phyloP scores from a whole-genome alignment of 176 grass and related monocot genomes.

The Pontederia paniculata region DNA sequence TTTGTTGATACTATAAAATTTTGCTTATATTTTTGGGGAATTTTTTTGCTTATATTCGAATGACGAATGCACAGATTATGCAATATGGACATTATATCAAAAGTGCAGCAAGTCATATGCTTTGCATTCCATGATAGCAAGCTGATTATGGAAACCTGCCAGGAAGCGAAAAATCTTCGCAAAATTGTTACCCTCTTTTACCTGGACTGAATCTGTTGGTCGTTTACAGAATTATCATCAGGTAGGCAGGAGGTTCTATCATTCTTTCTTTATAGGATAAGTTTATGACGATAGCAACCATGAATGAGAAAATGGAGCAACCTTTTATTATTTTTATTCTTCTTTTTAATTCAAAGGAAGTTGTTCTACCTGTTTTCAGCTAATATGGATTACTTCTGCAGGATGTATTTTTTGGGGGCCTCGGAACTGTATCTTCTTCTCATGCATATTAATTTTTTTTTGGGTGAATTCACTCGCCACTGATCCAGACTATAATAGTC shows the following conservation, averaged over 20 bases:
- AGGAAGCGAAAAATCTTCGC: constrained; percentile 86
- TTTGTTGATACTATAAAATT: too few species aligned
- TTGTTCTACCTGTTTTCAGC: too few species aligned
- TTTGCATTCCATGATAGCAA: constrained; percentile 96
- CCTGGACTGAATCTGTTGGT: constrained; percentile 44
- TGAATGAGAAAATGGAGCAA: constrained; percentile 21
- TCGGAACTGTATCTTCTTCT: too few species aligned
- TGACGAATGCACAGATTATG: constrained; percentile 63
- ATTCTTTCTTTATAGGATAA: constrained; percentile 34
- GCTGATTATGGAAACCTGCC: constrained; percentile 92
- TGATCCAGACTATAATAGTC: too few species aligned
- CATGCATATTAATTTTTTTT: too few species aligned
- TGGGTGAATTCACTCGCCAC: too few species aligned
- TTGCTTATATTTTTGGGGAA: too few species aligned
- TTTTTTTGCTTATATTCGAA: not conserved
- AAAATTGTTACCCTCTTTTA: constrained; percentile 99
- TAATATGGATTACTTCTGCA: too few species aligned
- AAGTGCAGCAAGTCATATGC: constrained; percentile 87
- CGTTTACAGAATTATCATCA: not conserved
- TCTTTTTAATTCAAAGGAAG: not conserved
- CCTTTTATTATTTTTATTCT: constrained; percentile 37
- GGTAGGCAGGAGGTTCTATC: not conserved
- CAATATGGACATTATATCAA: constrained; percentile 99
- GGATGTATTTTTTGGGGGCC: too few species aligned
- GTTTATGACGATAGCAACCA: constrained; percentile 16